Percentiles rank a stretch among this genome's conserved stretches.
Evolutionary conservation across 208 protist genomes (phyloP).

Genomic region (Trypanosoma avium): DNA sequence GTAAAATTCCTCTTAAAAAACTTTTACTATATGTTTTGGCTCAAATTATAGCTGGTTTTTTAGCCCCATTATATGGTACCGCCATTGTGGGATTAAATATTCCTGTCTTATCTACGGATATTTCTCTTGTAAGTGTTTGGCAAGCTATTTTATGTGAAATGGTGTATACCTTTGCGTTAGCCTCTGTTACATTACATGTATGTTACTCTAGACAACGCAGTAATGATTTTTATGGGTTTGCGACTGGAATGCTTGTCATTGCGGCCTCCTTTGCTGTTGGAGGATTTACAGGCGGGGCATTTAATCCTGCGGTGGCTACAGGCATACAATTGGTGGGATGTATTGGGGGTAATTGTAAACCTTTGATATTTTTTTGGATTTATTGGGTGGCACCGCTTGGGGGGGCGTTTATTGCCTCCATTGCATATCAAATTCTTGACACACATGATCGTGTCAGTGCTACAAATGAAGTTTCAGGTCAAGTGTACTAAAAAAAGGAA

Average conservation of each 20-base stretch:
- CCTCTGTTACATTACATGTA: slow-evolving; percentile 78
- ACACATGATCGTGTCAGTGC: slow-evolving; percentile 47
- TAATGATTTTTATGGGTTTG: slow-evolving; percentile 86
- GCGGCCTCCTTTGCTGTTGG: slow-evolving; percentile 72
- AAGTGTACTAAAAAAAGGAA: too few species aligned
- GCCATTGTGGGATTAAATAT: slow-evolving; percentile 80
- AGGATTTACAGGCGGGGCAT: slow-evolving; percentile 62
- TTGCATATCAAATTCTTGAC: slow-evolving; percentile 82
- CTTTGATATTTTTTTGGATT: slow-evolving; percentile 74
- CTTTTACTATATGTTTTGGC: slow-evolving; percentile 66
- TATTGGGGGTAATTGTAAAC: slow-evolving; percentile 67
- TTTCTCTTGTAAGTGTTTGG: slow-evolving; percentile 50
- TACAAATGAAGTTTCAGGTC: slow-evolving; percentile 3
- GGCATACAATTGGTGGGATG: slow-evolving; percentile 71
- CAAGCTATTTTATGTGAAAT: slow-evolving; percentile 71
- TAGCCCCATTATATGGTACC: slow-evolving; percentile 67
- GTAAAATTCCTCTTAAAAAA: slow-evolving; percentile 67
- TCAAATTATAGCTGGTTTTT: slow-evolving; percentile 77
- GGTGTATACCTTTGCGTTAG: slow-evolving; percentile 82
- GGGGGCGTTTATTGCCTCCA: slow-evolving; percentile 76
- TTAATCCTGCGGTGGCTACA: slow-evolving; percentile 82
- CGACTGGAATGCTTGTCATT: slow-evolving; percentile 70
- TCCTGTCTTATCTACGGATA: slow-evolving; percentile 43
- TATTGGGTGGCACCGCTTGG: slow-evolving; percentile 87
- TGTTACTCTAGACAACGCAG: slow-evolving; percentile 79